Percentiles rank a stretch among this genome's conserved stretches.
Evolutionary conservation across 345 rosid species (phyloP).

Genomic region (Erucastrum elatum): DNA sequence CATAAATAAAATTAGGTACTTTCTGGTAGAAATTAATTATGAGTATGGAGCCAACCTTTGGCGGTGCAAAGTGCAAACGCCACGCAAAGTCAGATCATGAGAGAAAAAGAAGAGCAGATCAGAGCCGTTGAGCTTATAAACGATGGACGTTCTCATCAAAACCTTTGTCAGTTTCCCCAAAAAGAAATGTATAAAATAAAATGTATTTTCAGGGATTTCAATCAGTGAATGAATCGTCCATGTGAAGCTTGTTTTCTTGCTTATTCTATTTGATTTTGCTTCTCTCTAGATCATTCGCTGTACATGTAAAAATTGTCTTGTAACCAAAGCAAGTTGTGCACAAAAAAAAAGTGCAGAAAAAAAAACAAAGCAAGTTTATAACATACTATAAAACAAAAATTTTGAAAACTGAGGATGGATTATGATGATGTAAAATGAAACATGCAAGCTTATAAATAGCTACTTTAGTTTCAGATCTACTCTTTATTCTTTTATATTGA

Average conservation of each 20-base stretch:
- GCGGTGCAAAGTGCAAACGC: slow-evolving; percentile 24
- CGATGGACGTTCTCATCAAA: slow-evolving; percentile 13
- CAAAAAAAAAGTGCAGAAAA: no score
- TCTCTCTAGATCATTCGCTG: background rate
- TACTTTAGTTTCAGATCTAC: background rate
- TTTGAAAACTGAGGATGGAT: background rate
- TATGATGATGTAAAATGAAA: background rate
- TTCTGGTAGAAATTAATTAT: background rate
- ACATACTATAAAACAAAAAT: background rate
- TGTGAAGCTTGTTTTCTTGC: slow-evolving; percentile 36
- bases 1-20: background rate
- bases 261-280: slow-evolving; percentile 3
- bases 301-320: background rate
- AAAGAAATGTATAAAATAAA: background rate
- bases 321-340: background rate
- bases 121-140: slow-evolving; percentile 13
- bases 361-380: background rate
- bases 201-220: background rate
- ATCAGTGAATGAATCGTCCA: slow-evolving; percentile 33
- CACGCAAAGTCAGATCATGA: slow-evolving; percentile 31
- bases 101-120: background rate
- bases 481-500: background rate
- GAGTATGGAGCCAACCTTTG: slow-evolving; percentile 20
- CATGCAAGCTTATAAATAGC: background rate
- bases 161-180: slow-evolving; percentile 31